phyloP scores from a whole-genome alignment of 345 rosid species.

The Eucalyptus shirleyi region DNA sequence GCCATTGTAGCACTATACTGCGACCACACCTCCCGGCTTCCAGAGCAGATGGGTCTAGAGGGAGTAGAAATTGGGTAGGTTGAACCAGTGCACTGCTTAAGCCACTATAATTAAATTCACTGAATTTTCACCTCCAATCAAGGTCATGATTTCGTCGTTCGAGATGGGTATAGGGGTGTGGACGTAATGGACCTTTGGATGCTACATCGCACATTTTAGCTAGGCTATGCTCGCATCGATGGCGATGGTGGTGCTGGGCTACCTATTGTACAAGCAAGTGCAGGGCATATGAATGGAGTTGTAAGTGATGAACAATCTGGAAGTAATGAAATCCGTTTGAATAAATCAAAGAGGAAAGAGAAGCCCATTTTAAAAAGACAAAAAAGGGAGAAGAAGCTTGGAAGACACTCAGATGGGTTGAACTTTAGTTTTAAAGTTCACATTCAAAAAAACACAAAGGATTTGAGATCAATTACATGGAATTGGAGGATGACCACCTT shows the following conservation, averaged over 20 bases:
- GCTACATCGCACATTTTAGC: slow-evolving; percentile 21
- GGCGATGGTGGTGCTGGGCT: slow-evolving; percentile 45
- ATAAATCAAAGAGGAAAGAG: too few relatives aligned
- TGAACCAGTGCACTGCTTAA: slow-evolving; percentile 53
- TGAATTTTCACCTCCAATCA: slow-evolving; percentile 36
- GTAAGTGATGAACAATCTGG: too few relatives aligned
- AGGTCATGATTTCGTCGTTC: slow-evolving; percentile 24
- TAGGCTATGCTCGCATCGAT: slow-evolving; percentile 36
- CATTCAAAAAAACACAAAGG: too few relatives aligned
- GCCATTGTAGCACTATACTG: slow-evolving; percentile 26
- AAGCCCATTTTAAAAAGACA: too few relatives aligned
- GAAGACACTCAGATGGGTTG: too few relatives aligned
- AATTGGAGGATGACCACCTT: too few relatives aligned
- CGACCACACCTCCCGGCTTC: slow-evolving; percentile 52
- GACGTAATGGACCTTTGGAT: slow-evolving; percentile 24
- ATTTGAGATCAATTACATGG: too few relatives aligned
- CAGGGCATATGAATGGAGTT: too few relatives aligned
- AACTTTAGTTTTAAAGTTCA: too few relatives aligned
- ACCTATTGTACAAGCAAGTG: slow-evolving; percentile 8
- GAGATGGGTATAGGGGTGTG: slow-evolving; percentile 39
- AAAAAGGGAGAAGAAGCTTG: too few relatives aligned
- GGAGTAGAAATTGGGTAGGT: slow-evolving; percentile 42
- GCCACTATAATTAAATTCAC: slow-evolving; percentile 49
- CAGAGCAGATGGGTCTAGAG: slow-evolving; percentile 24
- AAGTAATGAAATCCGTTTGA: too few relatives aligned